Percentiles rank a stretch among this genome's conserved stretches.
Conservation (phyloP, 1,139 yeast species). For the Suhomyces ambrosiae region DNA sequence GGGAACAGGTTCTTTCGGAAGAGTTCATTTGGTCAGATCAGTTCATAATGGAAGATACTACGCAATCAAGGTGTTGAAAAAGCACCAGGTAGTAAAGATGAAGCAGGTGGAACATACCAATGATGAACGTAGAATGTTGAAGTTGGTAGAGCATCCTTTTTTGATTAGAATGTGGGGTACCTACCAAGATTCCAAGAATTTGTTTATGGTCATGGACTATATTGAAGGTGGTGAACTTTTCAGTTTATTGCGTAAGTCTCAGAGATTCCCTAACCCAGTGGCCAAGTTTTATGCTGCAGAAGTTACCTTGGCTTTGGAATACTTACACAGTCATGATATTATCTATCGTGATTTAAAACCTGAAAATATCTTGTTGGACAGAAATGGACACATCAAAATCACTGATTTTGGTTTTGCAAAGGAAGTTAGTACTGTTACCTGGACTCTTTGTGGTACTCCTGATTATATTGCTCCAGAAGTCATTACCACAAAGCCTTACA, state of each 20-base stretch:
- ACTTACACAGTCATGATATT: constrained; percentile 58
- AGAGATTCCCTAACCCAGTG: constrained; percentile 61
- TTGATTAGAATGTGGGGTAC: constrained; percentile 69
- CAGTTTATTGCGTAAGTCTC: constrained; percentile 58
- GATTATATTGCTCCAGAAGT: constrained; percentile 68
- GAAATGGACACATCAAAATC: constrained; percentile 61
- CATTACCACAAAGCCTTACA: constrained; percentile 61
- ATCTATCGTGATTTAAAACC: constrained; percentile 64
- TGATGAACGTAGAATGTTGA: constrained; percentile 60
- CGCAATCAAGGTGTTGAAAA: constrained; percentile 61
- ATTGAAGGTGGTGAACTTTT: constrained; percentile 66
- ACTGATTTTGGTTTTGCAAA: constrained; percentile 67
- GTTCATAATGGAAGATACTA: constrained; percentile 62
- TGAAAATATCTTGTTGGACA: constrained; percentile 57
- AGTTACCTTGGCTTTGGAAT: constrained; percentile 58
- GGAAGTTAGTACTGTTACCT: constrained; percentile 59
- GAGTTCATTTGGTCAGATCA: constrained; percentile 60
- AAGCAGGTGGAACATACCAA: constrained; percentile 67
- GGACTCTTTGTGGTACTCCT: constrained; percentile 66
- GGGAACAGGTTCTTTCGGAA: constrained; percentile 66
- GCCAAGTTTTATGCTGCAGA: constrained; percentile 67
- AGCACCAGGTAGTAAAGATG: constrained; percentile 60
- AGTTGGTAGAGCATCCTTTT: constrained; percentile 60
- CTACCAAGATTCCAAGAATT: constrained; percentile 56
- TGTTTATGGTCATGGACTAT: constrained; percentile 65